These are phyloP conservation scores for Misopates orontium DNA, from an alignment of 257 asterid species.

Conservation along the genomic window DNA sequence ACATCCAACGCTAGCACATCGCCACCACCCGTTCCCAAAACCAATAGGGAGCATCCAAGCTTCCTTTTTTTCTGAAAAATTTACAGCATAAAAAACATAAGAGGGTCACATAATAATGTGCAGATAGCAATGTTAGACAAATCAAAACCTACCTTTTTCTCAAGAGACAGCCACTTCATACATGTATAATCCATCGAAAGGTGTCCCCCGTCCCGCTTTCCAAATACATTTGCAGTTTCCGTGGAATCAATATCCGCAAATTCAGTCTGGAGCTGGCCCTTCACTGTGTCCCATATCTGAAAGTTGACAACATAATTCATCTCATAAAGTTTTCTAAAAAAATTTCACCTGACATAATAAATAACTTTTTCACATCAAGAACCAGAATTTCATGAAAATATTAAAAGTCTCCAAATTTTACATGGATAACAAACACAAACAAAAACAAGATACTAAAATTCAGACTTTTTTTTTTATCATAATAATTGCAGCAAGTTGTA, in stretches of 20 bases:
- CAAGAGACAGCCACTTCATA: slow-evolving; percentile 85
- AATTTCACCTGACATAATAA: no score
- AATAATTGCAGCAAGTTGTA: no score
- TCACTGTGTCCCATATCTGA: slow-evolving; percentile 94
- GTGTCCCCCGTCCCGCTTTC: slow-evolving; percentile 62
- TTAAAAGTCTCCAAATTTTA: no score
- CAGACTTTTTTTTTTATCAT: no score
- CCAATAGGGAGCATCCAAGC: slow-evolving; percentile 69
- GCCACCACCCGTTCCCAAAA: slow-evolving; percentile 93
- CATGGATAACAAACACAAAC: background rate
- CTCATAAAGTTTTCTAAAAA: background rate
- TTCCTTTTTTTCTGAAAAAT: slow-evolving; percentile 74
- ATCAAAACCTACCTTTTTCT: slow-evolving; percentile 76
- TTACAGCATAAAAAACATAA: slow-evolving; percentile 4
- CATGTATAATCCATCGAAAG: slow-evolving; percentile 93
- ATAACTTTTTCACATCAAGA: no score
- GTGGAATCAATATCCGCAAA: slow-evolving; percentile 67
- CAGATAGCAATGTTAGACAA: no score
- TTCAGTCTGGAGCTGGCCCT: slow-evolving; percentile 89
- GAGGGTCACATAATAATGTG: no score
- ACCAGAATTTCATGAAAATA: no score
- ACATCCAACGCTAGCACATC: slow-evolving; percentile 90
- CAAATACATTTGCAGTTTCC: slow-evolving; percentile 43
- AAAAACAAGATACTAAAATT: background rate
- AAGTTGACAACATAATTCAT: slow-evolving; percentile 26